Evolutionary conservation across 495 filamentous ascomycete species (phyloP), one percentile per base, ranked within the genome.

Genomic region (Parathielavia appendiculata): DNA sequence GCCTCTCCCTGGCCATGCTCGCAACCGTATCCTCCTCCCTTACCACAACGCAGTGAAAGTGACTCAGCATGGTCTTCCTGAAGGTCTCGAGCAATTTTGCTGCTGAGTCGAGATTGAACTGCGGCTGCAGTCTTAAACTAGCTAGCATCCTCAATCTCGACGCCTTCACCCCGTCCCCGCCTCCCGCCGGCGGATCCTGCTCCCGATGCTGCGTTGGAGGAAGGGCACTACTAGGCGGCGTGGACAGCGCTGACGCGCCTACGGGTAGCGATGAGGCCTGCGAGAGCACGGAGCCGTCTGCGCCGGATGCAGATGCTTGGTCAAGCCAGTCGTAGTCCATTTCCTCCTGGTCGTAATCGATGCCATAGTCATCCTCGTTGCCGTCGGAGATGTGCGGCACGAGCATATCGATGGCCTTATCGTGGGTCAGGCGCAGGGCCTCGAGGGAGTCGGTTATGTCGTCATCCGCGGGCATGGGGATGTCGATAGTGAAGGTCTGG

Each of bases 401-500:
- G 14, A 79, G 67, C 34, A 41, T 20, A 34, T 71, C 68, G 45
- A 79, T 59, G 54, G 61, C 68, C 36, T 50, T 46, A 46, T 73
- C 71, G 58, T 79, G 76, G 36, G 57, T 51, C 34, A 71, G 52
- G 20, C 70, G 64, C 45, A 79, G 60, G 7, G 61, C 48, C 17
- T 76, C 73, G 35, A 77, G 64, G 55, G 62, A 60, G 56, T 70
- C 67, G 35, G 57, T 51, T 6, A 67, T 56, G 43, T 73, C 71
- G 5, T 66, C 67, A 19, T 62, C 65, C 20, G 54, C 52, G 0
- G 70, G 65, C 66, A 78, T 71, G 39, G 71, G 63, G 54, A 79
- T 75, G 69, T 79, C 75, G 63, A 79, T 79, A 47, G 73, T 78
- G 58, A 79, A 79, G 36, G 74, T 79, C 60, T 74, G 73, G 60